phyloP scores from a whole-genome alignment of 495 filamentous ascomycete species.

The Astrothelium macrocarpum region DNA sequence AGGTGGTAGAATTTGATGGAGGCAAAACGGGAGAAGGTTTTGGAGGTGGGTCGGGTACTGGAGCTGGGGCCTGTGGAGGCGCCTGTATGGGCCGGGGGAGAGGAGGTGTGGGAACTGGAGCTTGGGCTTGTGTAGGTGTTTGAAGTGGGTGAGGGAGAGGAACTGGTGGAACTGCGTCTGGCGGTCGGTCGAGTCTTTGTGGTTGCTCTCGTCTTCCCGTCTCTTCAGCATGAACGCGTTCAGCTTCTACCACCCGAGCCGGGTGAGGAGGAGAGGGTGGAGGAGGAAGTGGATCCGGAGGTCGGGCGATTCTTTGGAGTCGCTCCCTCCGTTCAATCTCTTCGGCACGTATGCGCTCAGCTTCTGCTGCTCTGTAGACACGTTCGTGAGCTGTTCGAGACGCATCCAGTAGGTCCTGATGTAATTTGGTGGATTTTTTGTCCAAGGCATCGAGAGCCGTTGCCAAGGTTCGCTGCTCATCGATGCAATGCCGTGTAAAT shows the following conservation, averaged over 20 bases:
- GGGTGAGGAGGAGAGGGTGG: neutral
- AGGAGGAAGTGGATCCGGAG: neutral
- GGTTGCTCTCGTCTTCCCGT: too few relatives aligned
- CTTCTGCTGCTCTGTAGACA: conserved; percentile 1
- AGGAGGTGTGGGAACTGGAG: neutral
- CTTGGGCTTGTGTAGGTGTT: neutral
- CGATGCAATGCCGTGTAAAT: neutral
- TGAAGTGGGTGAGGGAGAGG: neutral
- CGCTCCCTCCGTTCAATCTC: neutral
- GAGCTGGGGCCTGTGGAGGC: neutral
- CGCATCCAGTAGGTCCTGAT: neutral
- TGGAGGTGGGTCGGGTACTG: neutral
- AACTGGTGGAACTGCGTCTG: neutral
- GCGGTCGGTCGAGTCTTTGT: too few relatives aligned
- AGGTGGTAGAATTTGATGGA: neutral
- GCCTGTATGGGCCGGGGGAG: neutral
- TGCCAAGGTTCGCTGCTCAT: neutral
- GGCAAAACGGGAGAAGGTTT: neutral
- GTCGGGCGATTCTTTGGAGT: neutral
- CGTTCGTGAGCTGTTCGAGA: neutral
- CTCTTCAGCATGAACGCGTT: too few relatives aligned
- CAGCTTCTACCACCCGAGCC: too few relatives aligned
- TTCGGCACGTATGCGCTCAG: neutral
- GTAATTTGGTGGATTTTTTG: neutral
- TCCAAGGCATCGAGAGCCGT: neutral